Evolutionary conservation across 306 rosid species (phyloP).

Genomic region (Acacia crassicarpa): DNA sequence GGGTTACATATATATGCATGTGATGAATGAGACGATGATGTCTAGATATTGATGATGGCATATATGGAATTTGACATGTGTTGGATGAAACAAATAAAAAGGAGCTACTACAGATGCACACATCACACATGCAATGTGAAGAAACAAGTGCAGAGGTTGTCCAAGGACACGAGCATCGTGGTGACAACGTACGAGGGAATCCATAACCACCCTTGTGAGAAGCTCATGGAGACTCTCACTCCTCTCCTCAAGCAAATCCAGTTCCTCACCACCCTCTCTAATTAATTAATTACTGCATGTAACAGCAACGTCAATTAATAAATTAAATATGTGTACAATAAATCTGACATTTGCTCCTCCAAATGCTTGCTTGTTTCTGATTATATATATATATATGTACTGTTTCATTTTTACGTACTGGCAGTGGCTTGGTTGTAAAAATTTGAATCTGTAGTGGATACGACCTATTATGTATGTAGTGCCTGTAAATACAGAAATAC

Average conservation of each 20-base stretch:
- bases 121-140: conserved; percentile 93
- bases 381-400: not conserved
- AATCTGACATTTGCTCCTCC: not conserved
- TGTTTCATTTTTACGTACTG: not conserved
- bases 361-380: not conserved
- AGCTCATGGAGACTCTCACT: conserved; percentile 89
- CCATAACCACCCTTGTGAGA: conserved; percentile 91
- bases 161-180: conserved; percentile 80
- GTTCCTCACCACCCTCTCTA: conserved; percentile 70
- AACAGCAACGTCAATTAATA: not conserved
- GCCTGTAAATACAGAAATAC: not conserved
- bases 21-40: not conserved
- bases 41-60: too few relatives aligned
- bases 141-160: conserved; percentile 93
- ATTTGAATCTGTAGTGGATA: not conserved
- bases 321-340: not conserved
- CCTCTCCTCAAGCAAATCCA: conserved; percentile 90
- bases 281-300: not conserved
- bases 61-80: not conserved
- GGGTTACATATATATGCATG: not conserved
- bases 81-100: conserved; percentile 3
- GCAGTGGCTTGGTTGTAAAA: not conserved
- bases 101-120: conserved; percentile 94
- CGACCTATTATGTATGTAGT: not conserved
- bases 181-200: conserved; percentile 91